A percentile compares a stretch with the other conserved stretches of the same genome.
These are phyloP conservation scores for Carex kokanica DNA, from an alignment of 176 grass and related monocot species.

Conservation along the genomic window DNA sequence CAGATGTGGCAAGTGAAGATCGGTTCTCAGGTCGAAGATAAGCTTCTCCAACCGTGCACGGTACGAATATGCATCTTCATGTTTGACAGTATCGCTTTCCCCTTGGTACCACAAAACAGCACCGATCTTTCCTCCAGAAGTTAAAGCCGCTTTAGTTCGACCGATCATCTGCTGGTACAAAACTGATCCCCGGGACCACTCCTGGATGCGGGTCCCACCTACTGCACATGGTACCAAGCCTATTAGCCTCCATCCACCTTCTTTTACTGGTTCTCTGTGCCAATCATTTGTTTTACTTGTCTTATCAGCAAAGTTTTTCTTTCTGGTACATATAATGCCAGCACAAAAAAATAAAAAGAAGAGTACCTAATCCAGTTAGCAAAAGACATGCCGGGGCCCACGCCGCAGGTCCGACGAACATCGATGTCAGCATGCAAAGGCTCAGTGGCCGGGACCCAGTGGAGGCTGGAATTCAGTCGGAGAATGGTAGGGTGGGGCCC, in stretches of 20 bases:
- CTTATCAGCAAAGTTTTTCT: neutral
- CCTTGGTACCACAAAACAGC: conserved; percentile 93
- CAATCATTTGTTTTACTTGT: neutral
- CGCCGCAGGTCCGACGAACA: conserved; percentile 57
- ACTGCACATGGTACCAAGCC: conserved; percentile 80
- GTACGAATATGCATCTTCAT: conserved; percentile 57
- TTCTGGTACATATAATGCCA: neutral
- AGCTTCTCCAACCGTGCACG: conserved; percentile 37
- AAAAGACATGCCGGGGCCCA: conserved; percentile 75
- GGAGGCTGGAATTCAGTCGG: conserved; percentile 41
- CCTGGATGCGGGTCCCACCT: conserved; percentile 58
- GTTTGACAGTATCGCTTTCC: conserved; percentile 76
- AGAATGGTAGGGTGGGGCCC: conserved; percentile 38
- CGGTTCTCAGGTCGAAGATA: conserved; percentile 46
- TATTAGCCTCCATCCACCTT: conserved; percentile 6
- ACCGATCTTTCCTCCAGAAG: conserved; percentile 46
- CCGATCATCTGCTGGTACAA: conserved; percentile 54
- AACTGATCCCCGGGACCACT: conserved; percentile 48
- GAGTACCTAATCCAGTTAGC: conserved; percentile 45
- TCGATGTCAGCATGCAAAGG: conserved; percentile 84
- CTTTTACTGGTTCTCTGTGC: neutral
- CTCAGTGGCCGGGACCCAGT: conserved; percentile 59
- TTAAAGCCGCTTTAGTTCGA: conserved; percentile 38
- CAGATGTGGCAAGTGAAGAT: conserved; percentile 58
- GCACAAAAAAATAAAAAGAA: neutral